Evolutionary conservation across 2,329 filamentous ascomycete genomes (phyloP), one percentile per base, ranked within the genome.

Genomic region (Golovinomyces cichoracearum): DNA sequence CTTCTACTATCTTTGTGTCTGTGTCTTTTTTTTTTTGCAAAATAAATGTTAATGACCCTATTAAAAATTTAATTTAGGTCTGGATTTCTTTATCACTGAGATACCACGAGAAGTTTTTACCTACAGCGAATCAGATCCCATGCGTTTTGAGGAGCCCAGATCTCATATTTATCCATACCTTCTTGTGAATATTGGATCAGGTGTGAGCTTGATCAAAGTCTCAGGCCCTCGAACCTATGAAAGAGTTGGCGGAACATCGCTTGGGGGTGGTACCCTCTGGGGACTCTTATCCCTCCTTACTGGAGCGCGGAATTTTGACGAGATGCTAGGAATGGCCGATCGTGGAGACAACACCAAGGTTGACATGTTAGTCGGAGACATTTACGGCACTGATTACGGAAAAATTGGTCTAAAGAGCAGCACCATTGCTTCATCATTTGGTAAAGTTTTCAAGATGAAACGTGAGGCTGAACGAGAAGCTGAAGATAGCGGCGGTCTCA

Each of bases 61-160:
- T 12, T 15, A 15, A 33, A 33, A 38, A 9, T 19, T 17, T 47
- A 22, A 19, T 17, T 52, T 57, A 84, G 85, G 88, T 12, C 76
- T 98, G 40, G 90, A 98, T 62, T 98, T 95, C 67, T 95, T 98
- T 69, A 95, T 95, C 60, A 93, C 84, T 54, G 86, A 95, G 62
- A 95, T 98, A 51, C 90, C 90, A 19, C 77, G 81, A 56, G 90
- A 98, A 65, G 88, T 98, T 49, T 98, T 98, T 60, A 94, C 85
- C 19, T 95, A 95, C 64, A 86, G 81, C 61, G 88, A 93, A 62
- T 73, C 74, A 29, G 79, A 90, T 57, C 85, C 86, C 4, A 93
- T 94, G 81, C 75, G 83, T 58, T 95, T 93, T 61, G 76, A 80
- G 55, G 74, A 79, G 52, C 76, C 84, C 1, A 69, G 71, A 41